Conservation (phyloP, 495 filamentous ascomycete species). For the Physcia stellaris region DNA sequence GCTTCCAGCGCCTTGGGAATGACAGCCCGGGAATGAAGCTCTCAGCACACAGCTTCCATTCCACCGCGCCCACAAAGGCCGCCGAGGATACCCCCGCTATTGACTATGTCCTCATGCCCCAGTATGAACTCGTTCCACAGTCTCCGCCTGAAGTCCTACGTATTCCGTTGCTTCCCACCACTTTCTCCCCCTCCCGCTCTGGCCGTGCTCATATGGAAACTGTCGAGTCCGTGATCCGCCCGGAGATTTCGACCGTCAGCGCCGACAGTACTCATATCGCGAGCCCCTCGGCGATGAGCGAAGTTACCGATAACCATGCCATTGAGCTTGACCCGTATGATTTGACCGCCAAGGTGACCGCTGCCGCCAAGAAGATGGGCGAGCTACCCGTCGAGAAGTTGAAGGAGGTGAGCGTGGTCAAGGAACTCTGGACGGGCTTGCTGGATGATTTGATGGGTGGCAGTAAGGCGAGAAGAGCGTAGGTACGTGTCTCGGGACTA, state of each 20-base stretch:
- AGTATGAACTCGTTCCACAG: constrained; percentile 28
- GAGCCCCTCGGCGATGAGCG: constrained; percentile 37
- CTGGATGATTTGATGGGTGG: constrained; percentile 44
- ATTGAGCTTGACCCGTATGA: constrained; percentile 44
- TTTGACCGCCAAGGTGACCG: constrained; percentile 37
- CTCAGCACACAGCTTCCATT: no score
- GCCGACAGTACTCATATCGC: constrained; percentile 38
- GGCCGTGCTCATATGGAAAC: constrained; percentile 9
- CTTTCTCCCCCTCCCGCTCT: constrained; percentile 16
- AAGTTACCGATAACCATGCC: constrained; percentile 44
- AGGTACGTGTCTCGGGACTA: no score
- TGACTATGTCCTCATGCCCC: constrained; percentile 50
- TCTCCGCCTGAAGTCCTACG: constrained; percentile 17
- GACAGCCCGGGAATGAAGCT: no score
- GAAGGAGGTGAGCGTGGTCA: constrained; percentile 30
- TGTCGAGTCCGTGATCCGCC: constrained; percentile 32
- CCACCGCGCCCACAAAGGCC: constrained; percentile 38
- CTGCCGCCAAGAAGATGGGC: constrained; percentile 15
- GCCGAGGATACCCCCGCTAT: constrained; percentile 46
- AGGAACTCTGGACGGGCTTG: constrained; percentile 40
- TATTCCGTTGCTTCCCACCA: constrained; percentile 41
- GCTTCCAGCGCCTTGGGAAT: no score
- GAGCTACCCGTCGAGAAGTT: constrained; percentile 25
- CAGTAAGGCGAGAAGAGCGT: constrained; percentile 6
- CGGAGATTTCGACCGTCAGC: constrained; percentile 42